phyloP scores from a whole-genome alignment of 2,329 filamentous ascomycete species.

The Cadophora sp. region DNA sequence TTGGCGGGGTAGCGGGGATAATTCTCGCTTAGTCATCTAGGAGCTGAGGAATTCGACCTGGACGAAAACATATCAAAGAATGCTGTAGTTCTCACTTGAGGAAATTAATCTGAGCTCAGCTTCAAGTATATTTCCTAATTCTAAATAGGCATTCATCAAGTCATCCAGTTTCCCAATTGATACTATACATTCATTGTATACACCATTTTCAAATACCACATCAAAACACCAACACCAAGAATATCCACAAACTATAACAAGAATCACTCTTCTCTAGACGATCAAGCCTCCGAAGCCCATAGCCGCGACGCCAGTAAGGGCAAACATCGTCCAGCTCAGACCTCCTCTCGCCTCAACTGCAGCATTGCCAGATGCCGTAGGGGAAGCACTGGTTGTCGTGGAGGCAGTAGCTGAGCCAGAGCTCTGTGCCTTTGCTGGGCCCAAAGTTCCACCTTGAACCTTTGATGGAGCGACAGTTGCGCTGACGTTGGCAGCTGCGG shows the following conservation, averaged over 20 bases:
- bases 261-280: slow-evolving; percentile 6
- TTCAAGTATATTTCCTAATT: neutral
- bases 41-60: neutral
- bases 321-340: slow-evolving; percentile 28
- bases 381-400: slow-evolving; percentile 16
- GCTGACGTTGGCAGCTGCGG: slow-evolving; percentile 27
- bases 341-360: slow-evolving; percentile 24
- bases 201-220: neutral
- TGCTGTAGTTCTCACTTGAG: neutral
- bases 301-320: slow-evolving; percentile 26
- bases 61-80: no score
- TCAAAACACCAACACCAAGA: slow-evolving; percentile 4
- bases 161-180: neutral
- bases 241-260: neutral
- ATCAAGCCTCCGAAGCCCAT: slow-evolving; percentile 31
- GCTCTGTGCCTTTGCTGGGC: slow-evolving; percentile 14
- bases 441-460: slow-evolving; percentile 36
- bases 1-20: slow-evolving; percentile 6
- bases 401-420: slow-evolving; percentile 20
- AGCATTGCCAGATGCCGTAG: slow-evolving; percentile 20
- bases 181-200: slow-evolving; percentile 6
- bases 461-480: slow-evolving; percentile 21
- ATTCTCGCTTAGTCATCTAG: slow-evolving; percentile 2
- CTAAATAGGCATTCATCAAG: neutral
- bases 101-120: neutral